Conservation (phyloP, 2,329 filamentous ascomycete species). For the Curvularia sp. region DNA sequence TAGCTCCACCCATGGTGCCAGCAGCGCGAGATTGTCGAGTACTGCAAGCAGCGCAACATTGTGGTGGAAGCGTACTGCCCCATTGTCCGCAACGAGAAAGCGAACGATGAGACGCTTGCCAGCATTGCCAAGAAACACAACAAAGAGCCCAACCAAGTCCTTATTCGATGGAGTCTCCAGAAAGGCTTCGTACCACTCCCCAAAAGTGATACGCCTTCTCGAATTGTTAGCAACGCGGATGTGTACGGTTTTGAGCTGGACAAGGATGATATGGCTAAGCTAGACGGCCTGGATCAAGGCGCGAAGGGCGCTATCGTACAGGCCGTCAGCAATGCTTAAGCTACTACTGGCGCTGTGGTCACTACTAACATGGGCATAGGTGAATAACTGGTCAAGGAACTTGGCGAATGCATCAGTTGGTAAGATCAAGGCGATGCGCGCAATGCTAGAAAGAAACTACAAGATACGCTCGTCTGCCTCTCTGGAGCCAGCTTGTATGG, state of each 20-base stretch:
- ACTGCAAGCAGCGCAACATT: constrained; percentile 66
- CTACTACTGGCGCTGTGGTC: background rate
- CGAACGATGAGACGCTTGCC: constrained; percentile 70
- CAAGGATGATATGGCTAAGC: constrained; percentile 43
- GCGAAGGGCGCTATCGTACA: constrained; percentile 46
- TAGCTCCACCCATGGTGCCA: constrained; percentile 77
- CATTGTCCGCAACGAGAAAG: constrained; percentile 73
- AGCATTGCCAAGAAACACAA: constrained; percentile 73
- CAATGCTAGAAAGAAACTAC: background rate
- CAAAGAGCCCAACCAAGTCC: constrained; percentile 76
- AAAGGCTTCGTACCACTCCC: constrained; percentile 62
- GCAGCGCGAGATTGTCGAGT: constrained; percentile 65
- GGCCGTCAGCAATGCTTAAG: constrained; percentile 25
- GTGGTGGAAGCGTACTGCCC: constrained; percentile 70
- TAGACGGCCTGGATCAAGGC: constrained; percentile 48
- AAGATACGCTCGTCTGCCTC: background rate
- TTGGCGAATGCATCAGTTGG: background rate
- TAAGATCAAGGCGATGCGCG: background rate
- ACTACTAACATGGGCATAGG: background rate
- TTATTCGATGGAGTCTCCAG: constrained; percentile 83
- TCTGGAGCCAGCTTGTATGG: background rate
- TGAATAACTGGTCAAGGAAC: background rate
- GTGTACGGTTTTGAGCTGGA: constrained; percentile 49
- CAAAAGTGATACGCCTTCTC: constrained; percentile 49
- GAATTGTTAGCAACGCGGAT: constrained; percentile 48